These are phyloP conservation scores for Aspergillus cavernicola DNA, from an alignment of 495 filamentous ascomycete species.

Conservation along the genomic window DNA sequence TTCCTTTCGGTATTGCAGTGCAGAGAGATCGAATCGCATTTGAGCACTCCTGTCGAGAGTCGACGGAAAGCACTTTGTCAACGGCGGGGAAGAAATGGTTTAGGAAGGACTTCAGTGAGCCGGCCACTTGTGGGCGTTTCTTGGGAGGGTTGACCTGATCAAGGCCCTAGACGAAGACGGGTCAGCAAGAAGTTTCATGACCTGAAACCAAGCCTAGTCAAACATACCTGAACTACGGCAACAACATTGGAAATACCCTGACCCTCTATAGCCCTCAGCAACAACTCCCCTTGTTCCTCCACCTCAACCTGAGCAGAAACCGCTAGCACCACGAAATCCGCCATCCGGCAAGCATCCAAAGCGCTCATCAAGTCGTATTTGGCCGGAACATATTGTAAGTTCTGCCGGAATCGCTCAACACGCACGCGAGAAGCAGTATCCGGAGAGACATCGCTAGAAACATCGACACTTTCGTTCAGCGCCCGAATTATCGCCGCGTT, in stretches of 20 bases:
- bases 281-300: slow-evolving; percentile 72
- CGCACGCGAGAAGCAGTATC: slow-evolving; percentile 58
- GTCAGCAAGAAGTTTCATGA: no score
- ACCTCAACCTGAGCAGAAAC: slow-evolving; percentile 79
- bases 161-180: slow-evolving; percentile 41
- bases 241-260: slow-evolving; percentile 89
- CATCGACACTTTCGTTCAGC: slow-evolving; percentile 76
- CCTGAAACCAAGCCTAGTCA: no score
- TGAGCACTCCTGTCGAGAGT: slow-evolving; percentile 80
- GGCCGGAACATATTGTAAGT: slow-evolving; percentile 74
- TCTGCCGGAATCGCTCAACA: slow-evolving; percentile 90
- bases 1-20: slow-evolving; percentile 83
- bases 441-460: slow-evolving; percentile 60
- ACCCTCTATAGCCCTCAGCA: slow-evolving; percentile 80
- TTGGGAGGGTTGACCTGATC: slow-evolving; percentile 75
- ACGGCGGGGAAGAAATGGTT: slow-evolving; percentile 87
- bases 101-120: slow-evolving; percentile 84
- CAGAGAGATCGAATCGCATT: slow-evolving; percentile 88
- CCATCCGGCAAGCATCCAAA: slow-evolving; percentile 80
- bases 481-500: slow-evolving; percentile 59
- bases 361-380: slow-evolving; percentile 66
- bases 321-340: slow-evolving; percentile 85
- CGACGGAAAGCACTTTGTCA: slow-evolving; percentile 81
- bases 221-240: slow-evolving; percentile 62
- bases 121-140: slow-evolving; percentile 65